A percentile compares a stretch with the other conserved stretches of the same genome.
These are phyloP conservation scores for Glarea lozoyensis DNA, from an alignment of 495 filamentous ascomycete species.

Conservation along the genomic window DNA sequence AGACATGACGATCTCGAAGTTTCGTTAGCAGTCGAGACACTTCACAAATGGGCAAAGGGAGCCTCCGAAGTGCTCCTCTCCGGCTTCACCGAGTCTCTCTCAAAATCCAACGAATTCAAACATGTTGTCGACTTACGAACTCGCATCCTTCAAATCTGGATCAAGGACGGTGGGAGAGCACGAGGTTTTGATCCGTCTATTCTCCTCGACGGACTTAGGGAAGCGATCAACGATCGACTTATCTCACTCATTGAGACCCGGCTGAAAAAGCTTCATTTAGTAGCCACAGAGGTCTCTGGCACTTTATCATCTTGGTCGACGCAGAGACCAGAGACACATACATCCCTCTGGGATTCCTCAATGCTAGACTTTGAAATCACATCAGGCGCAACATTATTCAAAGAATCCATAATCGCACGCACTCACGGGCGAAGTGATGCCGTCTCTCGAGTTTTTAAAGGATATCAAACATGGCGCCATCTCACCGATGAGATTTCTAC, in stretches of 20 bases:
- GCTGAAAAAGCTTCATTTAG: constrained; percentile 44
- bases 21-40: constrained; percentile 51
- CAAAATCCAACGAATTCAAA: constrained; percentile 50
- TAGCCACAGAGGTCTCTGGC: constrained; percentile 48
- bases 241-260: constrained; percentile 48
- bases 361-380: constrained; percentile 36
- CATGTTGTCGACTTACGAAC: constrained; percentile 59
- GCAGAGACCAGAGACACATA: constrained; percentile 34
- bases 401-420: constrained; percentile 33
- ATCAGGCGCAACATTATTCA: constrained; percentile 33
- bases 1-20: constrained; percentile 71
- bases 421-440: constrained; percentile 58
- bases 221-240: constrained; percentile 57
- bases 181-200: constrained; percentile 48
- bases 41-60: constrained; percentile 64
- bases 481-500: constrained; percentile 50
- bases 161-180: constrained; percentile 42
- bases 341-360: constrained; percentile 53
- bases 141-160: constrained; percentile 67
- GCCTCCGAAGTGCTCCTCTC: constrained; percentile 56
- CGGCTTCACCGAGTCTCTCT: constrained; percentile 47
- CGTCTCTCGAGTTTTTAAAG: constrained; percentile 46
- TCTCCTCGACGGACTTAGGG: constrained; percentile 59
- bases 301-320: constrained; percentile 43
- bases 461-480: constrained; percentile 60